Conservation (phyloP, 1,139 yeast genomes). For the Zygosaccharomyces sapae region DNA sequence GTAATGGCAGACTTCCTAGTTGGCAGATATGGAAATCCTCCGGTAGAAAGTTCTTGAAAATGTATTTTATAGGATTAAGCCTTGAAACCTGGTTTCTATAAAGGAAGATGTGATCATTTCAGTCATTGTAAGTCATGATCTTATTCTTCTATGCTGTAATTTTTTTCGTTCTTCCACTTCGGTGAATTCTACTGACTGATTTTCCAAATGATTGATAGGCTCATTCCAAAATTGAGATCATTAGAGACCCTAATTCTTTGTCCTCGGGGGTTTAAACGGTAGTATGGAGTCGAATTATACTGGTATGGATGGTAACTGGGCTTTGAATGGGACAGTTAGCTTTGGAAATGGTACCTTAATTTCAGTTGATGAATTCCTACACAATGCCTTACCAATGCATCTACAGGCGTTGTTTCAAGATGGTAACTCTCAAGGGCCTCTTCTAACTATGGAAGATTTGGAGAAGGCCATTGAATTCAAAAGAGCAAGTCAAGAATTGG, state of each 20-base stretch:
- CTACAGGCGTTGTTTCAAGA: conserved; percentile 33
- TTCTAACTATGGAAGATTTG: not conserved
- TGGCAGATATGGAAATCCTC: not conserved
- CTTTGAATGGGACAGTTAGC: not conserved
- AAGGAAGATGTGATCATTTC: not conserved
- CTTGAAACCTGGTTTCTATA: too few relatives aligned
- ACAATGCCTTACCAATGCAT: conserved; percentile 36
- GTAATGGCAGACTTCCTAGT: too few relatives aligned
- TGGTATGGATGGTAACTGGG: not conserved
- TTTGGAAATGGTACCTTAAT: conserved; percentile 25
- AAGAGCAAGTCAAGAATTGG: not conserved
- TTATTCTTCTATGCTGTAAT: not conserved
- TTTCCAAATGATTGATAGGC: not conserved
- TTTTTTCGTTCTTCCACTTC: not conserved
- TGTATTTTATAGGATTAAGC: not conserved
- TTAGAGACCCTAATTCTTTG: too few relatives aligned
- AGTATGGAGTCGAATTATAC: conserved; percentile 1
- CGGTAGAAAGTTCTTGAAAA: not conserved
- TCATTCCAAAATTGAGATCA: not conserved
- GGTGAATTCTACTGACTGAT: not conserved
- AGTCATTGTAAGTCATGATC: not conserved
- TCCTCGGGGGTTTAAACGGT: not conserved
- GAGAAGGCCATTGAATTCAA: conserved; percentile 1
- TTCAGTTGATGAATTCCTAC: conserved; percentile 38
- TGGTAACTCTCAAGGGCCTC: conserved; percentile 13